Conservation (phyloP, 352 stramenopile species). For the Aphanomyces invadans region DNA sequence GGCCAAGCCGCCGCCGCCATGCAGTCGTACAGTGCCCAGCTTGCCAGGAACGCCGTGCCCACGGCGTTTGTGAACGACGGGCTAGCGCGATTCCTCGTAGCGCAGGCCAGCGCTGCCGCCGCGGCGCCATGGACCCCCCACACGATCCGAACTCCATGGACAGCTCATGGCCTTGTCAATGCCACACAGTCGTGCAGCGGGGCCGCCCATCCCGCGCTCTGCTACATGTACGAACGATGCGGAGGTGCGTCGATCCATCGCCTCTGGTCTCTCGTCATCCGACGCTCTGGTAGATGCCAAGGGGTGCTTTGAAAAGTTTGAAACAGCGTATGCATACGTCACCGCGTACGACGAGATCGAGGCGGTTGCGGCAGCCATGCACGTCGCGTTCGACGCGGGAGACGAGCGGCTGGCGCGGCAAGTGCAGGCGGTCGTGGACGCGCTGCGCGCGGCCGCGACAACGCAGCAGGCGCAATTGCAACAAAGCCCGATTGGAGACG, state of each 20-base stretch:
- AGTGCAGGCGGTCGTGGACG: background rate
- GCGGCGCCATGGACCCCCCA: background rate
- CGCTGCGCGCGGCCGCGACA: background rate
- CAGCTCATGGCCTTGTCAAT: background rate
- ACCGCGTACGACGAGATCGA: background rate
- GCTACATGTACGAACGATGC: background rate
- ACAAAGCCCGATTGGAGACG: background rate
- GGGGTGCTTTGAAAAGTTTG: background rate
- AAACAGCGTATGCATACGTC: constrained; percentile 2
- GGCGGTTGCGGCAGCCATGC: background rate
- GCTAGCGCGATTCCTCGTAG: background rate
- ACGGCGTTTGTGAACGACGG: background rate
- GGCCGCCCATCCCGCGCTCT: background rate
- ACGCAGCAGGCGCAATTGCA: background rate
- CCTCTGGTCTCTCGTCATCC: background rate
- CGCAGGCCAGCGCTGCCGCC: background rate
- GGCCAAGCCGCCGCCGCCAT: background rate
- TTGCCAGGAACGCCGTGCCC: background rate
- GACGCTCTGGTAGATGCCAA: background rate
- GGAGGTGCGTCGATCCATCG: background rate
- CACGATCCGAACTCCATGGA: background rate
- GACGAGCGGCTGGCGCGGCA: background rate
- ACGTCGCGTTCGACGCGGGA: background rate
- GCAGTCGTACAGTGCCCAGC: background rate
- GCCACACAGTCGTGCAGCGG: background rate